A percentile compares a stretch with the other conserved stretches of the same genome.
Conservation (phyloP, 2,329 filamentous ascomycete species). For the Rhexocercosporidium sp. region DNA sequence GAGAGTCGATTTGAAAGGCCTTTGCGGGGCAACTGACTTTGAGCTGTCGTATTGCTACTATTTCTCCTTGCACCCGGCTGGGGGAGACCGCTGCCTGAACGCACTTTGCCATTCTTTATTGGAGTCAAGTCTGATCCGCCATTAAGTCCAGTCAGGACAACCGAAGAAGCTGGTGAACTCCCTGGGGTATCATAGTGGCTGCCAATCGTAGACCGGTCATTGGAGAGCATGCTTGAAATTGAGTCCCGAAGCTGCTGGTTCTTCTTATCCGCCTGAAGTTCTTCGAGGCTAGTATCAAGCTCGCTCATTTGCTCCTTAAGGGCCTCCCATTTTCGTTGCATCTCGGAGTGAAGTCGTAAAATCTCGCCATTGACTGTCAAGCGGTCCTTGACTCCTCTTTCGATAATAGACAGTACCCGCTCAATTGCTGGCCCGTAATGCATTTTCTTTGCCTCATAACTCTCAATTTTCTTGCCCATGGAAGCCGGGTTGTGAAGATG, state of each 20-base stretch:
- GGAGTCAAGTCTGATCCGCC: constrained; percentile 42
- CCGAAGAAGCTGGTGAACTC: constrained; percentile 69
- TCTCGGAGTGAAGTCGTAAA: constrained; percentile 81
- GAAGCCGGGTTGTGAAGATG: constrained; percentile 73
- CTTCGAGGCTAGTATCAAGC: constrained; percentile 76
- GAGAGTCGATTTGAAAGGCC: constrained; percentile 41
- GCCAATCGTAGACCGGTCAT: constrained; percentile 53
- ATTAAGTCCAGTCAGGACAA: constrained; percentile 59
- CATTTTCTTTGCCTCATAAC: constrained; percentile 90
- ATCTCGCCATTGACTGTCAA: constrained; percentile 97
- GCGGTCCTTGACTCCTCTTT: constrained; percentile 94
- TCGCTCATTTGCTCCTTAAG: constrained; percentile 79
- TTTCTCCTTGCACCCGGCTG: constrained; percentile 52
- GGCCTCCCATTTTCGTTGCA: constrained; percentile 80
- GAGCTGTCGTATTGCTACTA: constrained; percentile 48
- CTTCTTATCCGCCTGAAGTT: constrained; percentile 65
- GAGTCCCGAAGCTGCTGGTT: constrained; percentile 87
- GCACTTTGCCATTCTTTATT: constrained; percentile 41
- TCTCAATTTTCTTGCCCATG: constrained; percentile 85
- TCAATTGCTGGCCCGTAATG: constrained; percentile 95
- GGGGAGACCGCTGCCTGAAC: constrained; percentile 43
- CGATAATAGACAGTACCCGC: constrained; percentile 87
- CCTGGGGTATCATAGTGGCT: constrained; percentile 54
- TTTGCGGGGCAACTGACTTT: constrained; percentile 46
- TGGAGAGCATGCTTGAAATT: constrained; percentile 80